Conservation (phyloP, 2,329 filamentous ascomycete genomes). For the Acrodontium crateriforme region DNA sequence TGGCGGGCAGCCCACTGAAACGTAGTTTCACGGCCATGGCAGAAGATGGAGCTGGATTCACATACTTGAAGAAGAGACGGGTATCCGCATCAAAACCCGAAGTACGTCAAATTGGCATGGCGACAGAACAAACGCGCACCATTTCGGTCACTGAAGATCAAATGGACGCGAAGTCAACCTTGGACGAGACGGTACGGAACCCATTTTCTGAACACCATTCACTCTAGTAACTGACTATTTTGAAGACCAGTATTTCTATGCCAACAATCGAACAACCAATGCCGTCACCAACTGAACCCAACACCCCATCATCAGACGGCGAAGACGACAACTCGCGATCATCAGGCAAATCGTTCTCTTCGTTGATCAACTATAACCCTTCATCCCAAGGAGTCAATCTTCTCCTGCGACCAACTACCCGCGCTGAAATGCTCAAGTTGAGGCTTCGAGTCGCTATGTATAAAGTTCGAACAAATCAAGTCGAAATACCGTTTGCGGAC, state of each 20-base stretch:
- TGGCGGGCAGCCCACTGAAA: constrained; percentile 20
- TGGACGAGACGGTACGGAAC: no score
- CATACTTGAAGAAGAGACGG: constrained; percentile 21
- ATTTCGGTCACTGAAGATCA: neutral
- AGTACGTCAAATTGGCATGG: constrained; percentile 6
- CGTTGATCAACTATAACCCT: constrained; percentile 33
- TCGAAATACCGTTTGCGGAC: constrained; percentile 48
- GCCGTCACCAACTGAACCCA: constrained; percentile 14
- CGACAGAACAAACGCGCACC: constrained; percentile 2
- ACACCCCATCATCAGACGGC: constrained; percentile 14
- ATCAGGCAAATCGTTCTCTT: constrained; percentile 29
- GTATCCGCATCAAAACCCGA: no score
- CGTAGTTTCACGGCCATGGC: constrained; percentile 17
- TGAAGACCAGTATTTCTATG: no score
- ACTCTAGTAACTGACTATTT: no score
- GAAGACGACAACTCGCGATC: constrained; percentile 13
- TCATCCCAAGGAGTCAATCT: constrained; percentile 23
- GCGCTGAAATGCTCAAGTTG: constrained; percentile 50
- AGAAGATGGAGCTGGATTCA: constrained; percentile 19
- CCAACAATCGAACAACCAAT: no score
- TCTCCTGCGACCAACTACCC: constrained; percentile 20
- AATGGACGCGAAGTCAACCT: no score
- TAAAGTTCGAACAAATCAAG: constrained; percentile 62
- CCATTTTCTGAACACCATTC: no score
- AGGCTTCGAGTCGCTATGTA: constrained; percentile 60